Base-by-base conservation (phyloP, 2,329 filamentous ascomycete genomes). In the Aquanectria penicillioides region DNA sequence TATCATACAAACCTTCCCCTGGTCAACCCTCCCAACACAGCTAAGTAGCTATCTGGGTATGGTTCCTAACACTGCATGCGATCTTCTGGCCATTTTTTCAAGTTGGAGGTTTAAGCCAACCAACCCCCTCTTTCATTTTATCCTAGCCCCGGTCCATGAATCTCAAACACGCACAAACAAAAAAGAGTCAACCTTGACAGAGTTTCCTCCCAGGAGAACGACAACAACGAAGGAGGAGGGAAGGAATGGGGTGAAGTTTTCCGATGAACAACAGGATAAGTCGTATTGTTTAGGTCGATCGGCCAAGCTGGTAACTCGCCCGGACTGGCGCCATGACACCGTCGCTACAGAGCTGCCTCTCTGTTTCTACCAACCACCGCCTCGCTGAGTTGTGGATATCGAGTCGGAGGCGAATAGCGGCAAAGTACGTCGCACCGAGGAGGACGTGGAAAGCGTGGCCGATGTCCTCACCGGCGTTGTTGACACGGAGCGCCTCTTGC, bases 321-420 rank as follows among this genome's bases (percentile, higher is more conserved):
- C 28, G 40, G 7, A 31, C 15, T 2, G 41, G 48, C 11, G 8
- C 17, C 34, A 54, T 43, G 29, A 49, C 17, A 1, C 51, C 51
- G 9, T 50, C 29, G 4, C 23, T 31, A 10, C 38, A 43, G 8
- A 59, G 37, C 25, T 49, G 36, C n/a, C 10, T 43, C 34, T 49
- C 15, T 7, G 31, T 59, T 5, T 59, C 37, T 1, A 26, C 8
- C 11, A 56, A 22, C 57, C 57, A 60, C 20, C 22, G 18, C 23
- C 51, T 37, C 12, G 51, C 51, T 6, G 44, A 33, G 11, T 60
- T 60, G 5, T 47, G 37, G 3, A 17, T 15, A 2, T 47, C 20
- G 8, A 60, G 33, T 10, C 25, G 38, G 7, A 60, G 50, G 13
- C 33, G 51, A 13, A 60, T 56, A 5, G 37, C n/a, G 13, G 57